Evolutionary conservation across 345 rosid species (phyloP).

Genomic region (Euphorbia peplus): DNA sequence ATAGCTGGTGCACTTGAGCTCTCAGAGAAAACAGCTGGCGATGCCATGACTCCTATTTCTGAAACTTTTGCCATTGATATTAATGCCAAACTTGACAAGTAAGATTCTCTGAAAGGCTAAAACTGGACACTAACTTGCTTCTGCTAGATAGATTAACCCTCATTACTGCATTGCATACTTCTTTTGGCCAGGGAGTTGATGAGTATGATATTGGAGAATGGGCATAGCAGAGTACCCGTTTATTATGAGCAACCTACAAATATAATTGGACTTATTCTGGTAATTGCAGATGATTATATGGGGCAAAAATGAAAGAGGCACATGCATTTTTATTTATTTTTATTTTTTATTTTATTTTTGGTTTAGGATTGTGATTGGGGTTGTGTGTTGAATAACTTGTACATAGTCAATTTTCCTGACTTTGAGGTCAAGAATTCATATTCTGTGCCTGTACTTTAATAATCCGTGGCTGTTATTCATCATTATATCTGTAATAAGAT

Average conservation of each 20-base stretch:
- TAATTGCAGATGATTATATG: constrained; percentile 14
- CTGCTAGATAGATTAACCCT: constrained; percentile 13
- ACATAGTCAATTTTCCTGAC: background rate
- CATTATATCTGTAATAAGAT: background rate
- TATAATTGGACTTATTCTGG: constrained; percentile 90
- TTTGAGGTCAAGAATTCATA: too few relatives aligned
- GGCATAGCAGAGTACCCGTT: constrained; percentile 98
- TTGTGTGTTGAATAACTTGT: background rate
- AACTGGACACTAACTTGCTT: constrained; percentile 12
- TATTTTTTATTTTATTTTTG: background rate
- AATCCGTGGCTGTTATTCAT: background rate
- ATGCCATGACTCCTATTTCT: constrained; percentile 87
- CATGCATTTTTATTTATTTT: background rate
- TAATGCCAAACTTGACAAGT: constrained; percentile 84
- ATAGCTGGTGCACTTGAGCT: constrained; percentile 99
- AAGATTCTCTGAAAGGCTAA: constrained; percentile 15
- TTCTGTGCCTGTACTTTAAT: background rate
- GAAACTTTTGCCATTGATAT: constrained; percentile 84
- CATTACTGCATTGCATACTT: constrained; percentile 19
- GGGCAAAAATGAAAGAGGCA: constrained; percentile 1
- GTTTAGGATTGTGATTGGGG: background rate
- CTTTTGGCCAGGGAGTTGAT: constrained; percentile 53
- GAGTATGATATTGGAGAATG: constrained; percentile 84
- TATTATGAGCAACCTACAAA: constrained; percentile 85
- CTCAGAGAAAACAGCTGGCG: constrained; percentile 69